These are phyloP conservation scores for Solanum ahanhuiri DNA, from an alignment of 257 asterid species.

Conservation along the genomic window DNA sequence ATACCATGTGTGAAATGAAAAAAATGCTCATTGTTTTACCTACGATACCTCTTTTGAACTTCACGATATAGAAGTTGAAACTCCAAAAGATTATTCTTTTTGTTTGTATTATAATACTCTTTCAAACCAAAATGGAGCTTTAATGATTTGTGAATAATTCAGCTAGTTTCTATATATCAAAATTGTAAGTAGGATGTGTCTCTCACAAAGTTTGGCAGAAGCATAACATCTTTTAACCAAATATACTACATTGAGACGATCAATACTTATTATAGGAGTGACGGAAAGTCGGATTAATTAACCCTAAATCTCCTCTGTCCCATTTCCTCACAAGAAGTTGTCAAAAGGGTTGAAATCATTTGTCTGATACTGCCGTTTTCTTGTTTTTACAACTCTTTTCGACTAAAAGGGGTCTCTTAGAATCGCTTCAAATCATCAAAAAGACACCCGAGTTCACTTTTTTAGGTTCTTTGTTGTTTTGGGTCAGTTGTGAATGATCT, in stretches of 20 bases:
- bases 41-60: neutral
- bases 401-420: neutral
- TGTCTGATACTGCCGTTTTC: neutral
- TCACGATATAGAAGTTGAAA: neutral
- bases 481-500: neutral
- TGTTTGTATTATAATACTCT: neutral
- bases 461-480: neutral
- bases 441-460: neutral
- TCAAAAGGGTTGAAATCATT: conserved; percentile 15
- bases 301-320: neutral
- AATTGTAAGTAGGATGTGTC: neutral
- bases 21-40: neutral
- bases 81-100: neutral
- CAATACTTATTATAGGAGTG: neutral
- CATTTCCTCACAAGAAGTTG: neutral
- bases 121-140: neutral
- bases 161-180: neutral
- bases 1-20: neutral
- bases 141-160: neutral
- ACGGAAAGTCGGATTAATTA: neutral
- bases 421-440: neutral
- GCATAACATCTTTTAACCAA: neutral
- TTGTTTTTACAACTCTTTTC: neutral
- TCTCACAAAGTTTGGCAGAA: neutral
- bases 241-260: neutral